phyloP scores from a whole-genome alignment of 1,139 yeast genomes.

The Eremothecium gossypii region DNA sequence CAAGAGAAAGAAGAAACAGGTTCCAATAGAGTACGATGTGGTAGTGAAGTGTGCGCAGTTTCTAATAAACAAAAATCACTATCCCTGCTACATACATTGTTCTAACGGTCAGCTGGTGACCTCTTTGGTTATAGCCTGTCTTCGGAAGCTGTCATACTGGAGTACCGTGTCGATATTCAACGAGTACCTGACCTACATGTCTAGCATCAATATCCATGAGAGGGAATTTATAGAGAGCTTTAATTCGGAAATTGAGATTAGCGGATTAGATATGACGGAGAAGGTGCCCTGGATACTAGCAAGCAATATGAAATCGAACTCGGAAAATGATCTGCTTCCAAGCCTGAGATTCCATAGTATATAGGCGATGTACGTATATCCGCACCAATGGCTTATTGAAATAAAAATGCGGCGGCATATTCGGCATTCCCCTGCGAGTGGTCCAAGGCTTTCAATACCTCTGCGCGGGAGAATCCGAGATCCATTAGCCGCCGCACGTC shows the following conservation, averaged over 20 bases:
- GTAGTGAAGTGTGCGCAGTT: constrained; percentile 51
- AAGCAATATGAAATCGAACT: neutral
- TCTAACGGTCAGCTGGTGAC: constrained; percentile 85
- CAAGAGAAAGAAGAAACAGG: constrained; percentile 69
- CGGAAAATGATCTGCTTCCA: neutral
- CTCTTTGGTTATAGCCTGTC: constrained; percentile 73
- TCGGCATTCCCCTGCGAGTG: constrained; percentile 72
- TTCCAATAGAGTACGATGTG: constrained; percentile 62
- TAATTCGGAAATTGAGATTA: constrained; percentile 49
- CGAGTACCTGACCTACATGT: constrained; percentile 71
- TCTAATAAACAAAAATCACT: constrained; percentile 47
- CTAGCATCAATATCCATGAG: constrained; percentile 76
- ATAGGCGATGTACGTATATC: neutral
- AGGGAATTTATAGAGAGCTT: constrained; percentile 76
- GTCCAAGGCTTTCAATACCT: constrained; percentile 57
- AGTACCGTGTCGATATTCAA: constrained; percentile 78
- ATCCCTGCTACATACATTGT: constrained; percentile 80
- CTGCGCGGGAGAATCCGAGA: constrained; percentile 60
- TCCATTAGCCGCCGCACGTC: constrained; percentile 47
- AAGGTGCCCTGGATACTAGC: constrained; percentile 26
- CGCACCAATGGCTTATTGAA: constrained; percentile 23
- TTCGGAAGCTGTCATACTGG: constrained; percentile 81
- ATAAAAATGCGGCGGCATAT: constrained; percentile 71
- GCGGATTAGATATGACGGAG: constrained; percentile 19
- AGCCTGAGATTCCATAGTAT: constrained; percentile 2